Evolutionary conservation across 495 filamentous ascomycete species (phyloP).

Genomic region (Penicillium chermesinum): DNA sequence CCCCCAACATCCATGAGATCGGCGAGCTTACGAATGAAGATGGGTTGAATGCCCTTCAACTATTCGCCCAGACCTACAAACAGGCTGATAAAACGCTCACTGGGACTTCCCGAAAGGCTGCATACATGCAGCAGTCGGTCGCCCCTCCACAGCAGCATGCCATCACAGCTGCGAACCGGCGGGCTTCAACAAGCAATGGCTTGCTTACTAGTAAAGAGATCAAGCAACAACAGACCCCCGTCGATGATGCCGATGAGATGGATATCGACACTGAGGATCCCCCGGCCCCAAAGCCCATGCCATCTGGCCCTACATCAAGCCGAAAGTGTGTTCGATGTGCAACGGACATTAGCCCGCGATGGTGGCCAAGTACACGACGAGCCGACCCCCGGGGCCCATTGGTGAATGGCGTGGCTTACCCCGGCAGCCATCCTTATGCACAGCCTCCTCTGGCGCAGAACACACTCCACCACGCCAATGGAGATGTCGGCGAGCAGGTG

Average conservation of each 20-base stretch:
- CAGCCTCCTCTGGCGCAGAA: constrained; percentile 18
- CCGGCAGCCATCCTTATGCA: constrained; percentile 25
- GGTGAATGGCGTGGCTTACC: constrained; percentile 28
- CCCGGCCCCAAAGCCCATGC: constrained; percentile 9
- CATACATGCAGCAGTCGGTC: constrained; percentile 52
- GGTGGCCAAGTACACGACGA: constrained; percentile 38
- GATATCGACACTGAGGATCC: constrained; percentile 33
- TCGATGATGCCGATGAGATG: constrained; percentile 34
- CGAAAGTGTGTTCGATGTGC: constrained; percentile 39
- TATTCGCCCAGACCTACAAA: constrained; percentile 84
- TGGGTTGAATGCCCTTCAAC: constrained; percentile 69
- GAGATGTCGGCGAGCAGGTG: constrained; percentile 19
- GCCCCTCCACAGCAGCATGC: constrained; percentile 27
- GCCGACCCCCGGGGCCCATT: constrained; percentile 24
- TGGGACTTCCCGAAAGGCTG: constrained; percentile 86
- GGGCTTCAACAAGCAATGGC: constrained; percentile 36
- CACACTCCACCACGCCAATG: constrained; percentile 28
- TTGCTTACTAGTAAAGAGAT: no score
- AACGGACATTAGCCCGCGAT: constrained; percentile 36
- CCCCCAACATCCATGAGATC: constrained; percentile 66
- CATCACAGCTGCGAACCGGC: constrained; percentile 24
- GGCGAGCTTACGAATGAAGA: constrained; percentile 60
- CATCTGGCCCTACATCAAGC: constrained; percentile 12
- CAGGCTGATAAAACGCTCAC: constrained; percentile 87
- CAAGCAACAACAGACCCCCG: constrained; percentile 22